These are phyloP conservation scores for Hamiltosporidium tvaerminnensis DNA, from an alignment of 371 early-diverging fungal species.

Conservation along the genomic window DNA sequence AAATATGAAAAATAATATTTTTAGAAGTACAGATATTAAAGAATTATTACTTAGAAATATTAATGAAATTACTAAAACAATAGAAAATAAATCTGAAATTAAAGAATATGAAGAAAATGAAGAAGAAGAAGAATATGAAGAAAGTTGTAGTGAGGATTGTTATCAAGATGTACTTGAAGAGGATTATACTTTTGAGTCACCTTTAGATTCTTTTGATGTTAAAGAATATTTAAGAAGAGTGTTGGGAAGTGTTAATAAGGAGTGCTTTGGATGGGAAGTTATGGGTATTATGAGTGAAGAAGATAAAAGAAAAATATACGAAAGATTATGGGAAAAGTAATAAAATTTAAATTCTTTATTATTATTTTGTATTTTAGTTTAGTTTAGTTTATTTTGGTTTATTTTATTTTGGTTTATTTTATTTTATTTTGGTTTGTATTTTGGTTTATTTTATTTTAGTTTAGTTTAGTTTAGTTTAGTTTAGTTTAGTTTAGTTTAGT, in stretches of 20 bases:
- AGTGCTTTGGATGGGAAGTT: too few species aligned
- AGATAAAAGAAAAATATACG: too few species aligned
- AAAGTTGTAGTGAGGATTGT: background rate
- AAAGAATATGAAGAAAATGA: slow-evolving; percentile 33
- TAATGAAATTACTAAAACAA: slow-evolving; percentile 41
- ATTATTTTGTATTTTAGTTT: too few species aligned
- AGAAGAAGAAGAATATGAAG: slow-evolving; percentile 20
- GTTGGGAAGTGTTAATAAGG: background rate
- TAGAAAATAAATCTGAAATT: slow-evolving; percentile 41
- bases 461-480: too few species aligned
- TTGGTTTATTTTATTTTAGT: too few species aligned
- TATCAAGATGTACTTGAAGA: slow-evolving; percentile 42
- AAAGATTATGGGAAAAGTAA: too few species aligned
- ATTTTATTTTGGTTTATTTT: too few species aligned
- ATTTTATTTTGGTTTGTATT: too few species aligned
- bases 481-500: too few species aligned
- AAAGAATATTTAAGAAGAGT: slow-evolving; percentile 30
- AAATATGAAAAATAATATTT: slow-evolving; percentile 2
- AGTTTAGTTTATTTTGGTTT: too few species aligned
- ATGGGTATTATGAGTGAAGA: too few species aligned
- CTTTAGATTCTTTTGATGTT: slow-evolving; percentile 49
- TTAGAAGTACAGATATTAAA: slow-evolving; percentile 14
- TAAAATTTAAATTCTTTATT: too few species aligned
- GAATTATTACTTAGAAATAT: slow-evolving; percentile 28
- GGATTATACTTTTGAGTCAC: slow-evolving; percentile 47